phyloP scores from a whole-genome alignment of 202 grass and related monocot genomes.

The Schoenoplectus triqueter region DNA sequence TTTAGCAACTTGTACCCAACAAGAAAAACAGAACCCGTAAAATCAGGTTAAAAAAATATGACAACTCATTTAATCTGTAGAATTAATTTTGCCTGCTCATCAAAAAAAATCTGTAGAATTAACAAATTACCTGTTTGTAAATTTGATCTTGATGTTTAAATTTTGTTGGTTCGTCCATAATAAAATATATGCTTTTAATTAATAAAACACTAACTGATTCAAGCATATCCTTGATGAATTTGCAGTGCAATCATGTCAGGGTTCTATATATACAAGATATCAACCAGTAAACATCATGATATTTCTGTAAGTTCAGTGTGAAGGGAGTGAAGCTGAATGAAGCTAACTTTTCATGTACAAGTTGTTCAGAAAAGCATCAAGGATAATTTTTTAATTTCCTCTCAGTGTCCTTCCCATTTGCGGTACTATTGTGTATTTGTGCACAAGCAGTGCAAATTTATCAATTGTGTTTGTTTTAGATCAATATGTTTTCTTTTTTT shows the following conservation, averaged over 20 bases:
- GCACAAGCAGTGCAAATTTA: background rate
- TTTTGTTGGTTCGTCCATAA: background rate
- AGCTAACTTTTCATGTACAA: conserved; percentile 19
- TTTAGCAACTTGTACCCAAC: too few relatives aligned
- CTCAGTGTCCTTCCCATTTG: background rate
- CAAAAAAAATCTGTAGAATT: too few relatives aligned
- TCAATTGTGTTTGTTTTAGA: background rate
- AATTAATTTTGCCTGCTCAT: too few relatives aligned
- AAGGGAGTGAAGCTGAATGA: conserved; percentile 9
- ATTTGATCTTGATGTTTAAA: conserved; percentile 24
- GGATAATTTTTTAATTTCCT: background rate
- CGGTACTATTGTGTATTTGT: background rate
- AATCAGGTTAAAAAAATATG: too few relatives aligned
- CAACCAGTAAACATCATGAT: conserved; percentile 57
- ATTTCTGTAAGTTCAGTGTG: conserved; percentile 45
- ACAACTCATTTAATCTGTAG: too few relatives aligned
- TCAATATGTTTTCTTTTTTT: background rate
- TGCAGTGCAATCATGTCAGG: conserved; percentile 68
- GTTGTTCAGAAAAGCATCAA: conserved; percentile 17
- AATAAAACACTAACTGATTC: conserved; percentile 3
- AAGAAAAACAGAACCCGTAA: too few relatives aligned
- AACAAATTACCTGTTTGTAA: conserved; percentile 7
- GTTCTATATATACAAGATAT: conserved; percentile 85
- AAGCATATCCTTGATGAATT: conserved; percentile 4
- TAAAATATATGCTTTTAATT: background rate